Evolutionary conservation across 2,329 filamentous ascomycete genomes (phyloP), one percentile per base, ranked within the genome.

Genomic region (Colletotrichum navitas): DNA sequence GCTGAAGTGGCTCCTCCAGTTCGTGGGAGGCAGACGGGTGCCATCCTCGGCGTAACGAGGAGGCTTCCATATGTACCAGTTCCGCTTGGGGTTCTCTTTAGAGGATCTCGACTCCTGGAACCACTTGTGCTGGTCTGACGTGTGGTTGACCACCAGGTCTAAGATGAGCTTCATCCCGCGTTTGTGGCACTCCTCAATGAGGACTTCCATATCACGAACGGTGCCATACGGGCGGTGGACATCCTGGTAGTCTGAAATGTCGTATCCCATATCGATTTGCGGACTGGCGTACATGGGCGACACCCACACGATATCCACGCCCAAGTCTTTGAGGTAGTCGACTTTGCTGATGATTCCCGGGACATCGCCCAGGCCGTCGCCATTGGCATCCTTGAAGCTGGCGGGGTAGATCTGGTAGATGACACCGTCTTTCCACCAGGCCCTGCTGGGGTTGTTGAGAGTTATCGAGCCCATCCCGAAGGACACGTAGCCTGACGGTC

Each of bases 141-240:
- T 94, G 78, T 95, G 93, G 75, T 94, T 95, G 73, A 94, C 87
- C 2, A 95, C 93, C 3, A 95, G 83, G 77, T 95, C 92, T 70
- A 94, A 86, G 68, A 95, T 89, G 14, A 94, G 81, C 74, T 88
- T 89, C 88, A 94, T 93, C 3, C 87, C 89, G 5, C 90, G 85
- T 21, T 85, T 80, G 71, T 92, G 90, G 51, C 88, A 85, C 56
- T 87, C 87, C 34, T 85, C 77, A 61, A 93, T 90, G 45, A 94
- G 79, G 0, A 81, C 80, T 68, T 93, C 90, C 61, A 93, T 87
- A 76, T 94, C 91, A 70, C 85, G 82, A 10, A 94, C 82, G 0
- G 90, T 90, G 47, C 92, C 92, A 75, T 93, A 94, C 0, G 88
- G 86, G 2, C 85, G 81, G 75, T 93, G 87, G 36, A 94, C 88